phyloP scores from a whole-genome alignment of 2,329 filamentous ascomycete species.

The Sporothrix inflata region DNA sequence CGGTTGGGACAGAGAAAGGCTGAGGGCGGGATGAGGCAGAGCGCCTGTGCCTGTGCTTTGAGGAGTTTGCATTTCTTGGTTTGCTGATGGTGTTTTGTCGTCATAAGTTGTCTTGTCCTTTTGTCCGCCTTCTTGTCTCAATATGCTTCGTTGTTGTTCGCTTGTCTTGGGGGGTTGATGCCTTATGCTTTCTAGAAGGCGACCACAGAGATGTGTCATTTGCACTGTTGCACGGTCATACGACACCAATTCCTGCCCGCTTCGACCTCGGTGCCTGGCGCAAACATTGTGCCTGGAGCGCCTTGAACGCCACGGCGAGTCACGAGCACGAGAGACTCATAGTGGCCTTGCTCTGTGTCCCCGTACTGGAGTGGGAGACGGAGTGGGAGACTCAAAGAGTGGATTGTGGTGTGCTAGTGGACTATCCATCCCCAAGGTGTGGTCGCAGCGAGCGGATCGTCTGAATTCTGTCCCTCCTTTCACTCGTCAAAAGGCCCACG shows the following conservation, averaged over 20 bases:
- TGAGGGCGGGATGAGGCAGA: constrained; percentile 14
- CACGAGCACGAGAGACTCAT: neutral
- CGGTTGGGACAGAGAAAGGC: constrained; percentile 14
- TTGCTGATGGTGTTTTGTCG: neutral
- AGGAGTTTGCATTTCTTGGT: neutral
- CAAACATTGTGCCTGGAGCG: neutral
- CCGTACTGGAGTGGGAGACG: neutral
- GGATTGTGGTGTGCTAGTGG: neutral
- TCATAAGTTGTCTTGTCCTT: neutral
- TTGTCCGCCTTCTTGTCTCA: neutral
- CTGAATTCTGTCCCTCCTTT: constrained; percentile 13
- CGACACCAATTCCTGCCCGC: constrained; percentile 6
- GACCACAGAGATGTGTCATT: constrained; percentile 11
- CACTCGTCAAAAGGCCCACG: neutral
- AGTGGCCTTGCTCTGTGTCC: neutral
- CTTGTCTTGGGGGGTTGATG: neutral
- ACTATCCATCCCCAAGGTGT: neutral
- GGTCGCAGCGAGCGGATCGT: constrained; percentile 24
- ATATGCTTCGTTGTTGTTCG: neutral
- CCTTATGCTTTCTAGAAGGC: neutral
- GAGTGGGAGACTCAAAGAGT: neutral
- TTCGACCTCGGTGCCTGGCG: constrained; percentile 4
- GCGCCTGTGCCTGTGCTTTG: neutral
- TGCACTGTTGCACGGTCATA: neutral
- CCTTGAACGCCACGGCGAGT: neutral